Percentiles rank a stretch among this genome's conserved stretches.
These are phyloP conservation scores for Coemansia sp. DNA, from an alignment of 192 early-diverging fungal genomes.

Conservation along the genomic window DNA sequence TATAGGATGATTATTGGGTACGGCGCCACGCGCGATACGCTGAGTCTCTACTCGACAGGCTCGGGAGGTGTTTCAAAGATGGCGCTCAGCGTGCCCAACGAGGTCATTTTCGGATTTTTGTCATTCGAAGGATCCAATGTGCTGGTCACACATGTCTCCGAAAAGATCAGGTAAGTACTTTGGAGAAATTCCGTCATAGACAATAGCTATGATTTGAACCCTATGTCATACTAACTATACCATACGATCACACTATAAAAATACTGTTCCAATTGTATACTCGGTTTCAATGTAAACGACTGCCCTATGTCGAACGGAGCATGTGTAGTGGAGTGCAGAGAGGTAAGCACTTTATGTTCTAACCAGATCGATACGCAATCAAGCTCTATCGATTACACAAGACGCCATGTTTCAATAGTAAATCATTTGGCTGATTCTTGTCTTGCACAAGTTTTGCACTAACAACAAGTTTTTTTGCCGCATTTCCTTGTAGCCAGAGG, in stretches of 20 bases:
- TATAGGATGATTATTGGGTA: conserved; percentile 51
- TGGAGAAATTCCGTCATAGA: too few species aligned
- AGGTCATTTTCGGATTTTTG: conserved; percentile 39
- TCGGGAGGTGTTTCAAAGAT: conserved; percentile 34
- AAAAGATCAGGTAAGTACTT: conserved; percentile 44
- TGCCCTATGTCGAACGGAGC: background rate
- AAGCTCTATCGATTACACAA: background rate
- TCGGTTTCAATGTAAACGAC: background rate
- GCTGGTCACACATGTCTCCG: conserved; percentile 46
- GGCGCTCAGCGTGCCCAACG: conserved; percentile 36
- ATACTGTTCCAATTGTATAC: background rate
- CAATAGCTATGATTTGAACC: too few species aligned
- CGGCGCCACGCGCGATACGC: conserved; percentile 33
- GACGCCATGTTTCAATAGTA: too few species aligned
- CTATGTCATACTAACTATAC: too few species aligned
- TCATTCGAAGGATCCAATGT: conserved; percentile 43
- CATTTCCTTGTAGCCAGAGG: conserved; percentile 38
- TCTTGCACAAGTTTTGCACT: too few species aligned
- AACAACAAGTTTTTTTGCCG: background rate
- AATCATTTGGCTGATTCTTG: too few species aligned
- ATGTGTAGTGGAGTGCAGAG: conserved; percentile 8
- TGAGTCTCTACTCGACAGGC: conserved; percentile 38
- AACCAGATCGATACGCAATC: background rate
- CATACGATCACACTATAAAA: background rate
- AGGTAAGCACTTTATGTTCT: background rate